Conservation (phyloP, 2,329 filamentous ascomycete species). For the Lachnellula subtilissima region DNA sequence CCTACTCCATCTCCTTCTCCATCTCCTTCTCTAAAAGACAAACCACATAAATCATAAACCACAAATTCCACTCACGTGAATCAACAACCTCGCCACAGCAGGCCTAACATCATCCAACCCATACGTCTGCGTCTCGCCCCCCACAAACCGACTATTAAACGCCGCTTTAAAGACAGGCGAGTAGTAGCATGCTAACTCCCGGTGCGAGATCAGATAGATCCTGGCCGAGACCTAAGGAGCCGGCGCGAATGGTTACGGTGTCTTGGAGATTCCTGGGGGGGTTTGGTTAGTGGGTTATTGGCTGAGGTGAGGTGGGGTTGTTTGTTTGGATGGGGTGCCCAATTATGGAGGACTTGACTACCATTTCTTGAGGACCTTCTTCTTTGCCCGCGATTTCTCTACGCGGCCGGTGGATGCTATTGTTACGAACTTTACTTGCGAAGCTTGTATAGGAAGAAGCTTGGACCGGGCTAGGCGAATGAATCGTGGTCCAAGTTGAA, state of each 20-base stretch:
- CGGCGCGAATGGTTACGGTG: neutral
- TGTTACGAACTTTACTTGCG: neutral
- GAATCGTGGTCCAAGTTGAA: too few relatives aligned
- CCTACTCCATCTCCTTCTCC: too few relatives aligned
- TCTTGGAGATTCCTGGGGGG: neutral
- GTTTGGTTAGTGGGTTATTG: too few relatives aligned
- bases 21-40: too few relatives aligned
- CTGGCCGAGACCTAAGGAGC: neutral
- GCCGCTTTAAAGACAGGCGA: constrained; percentile 1
- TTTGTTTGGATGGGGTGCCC: too few relatives aligned
- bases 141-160: constrained; percentile 4
- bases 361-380: neutral
- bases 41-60: neutral
- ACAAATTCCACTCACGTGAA: neutral
- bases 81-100: neutral
- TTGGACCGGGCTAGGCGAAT: too few relatives aligned
- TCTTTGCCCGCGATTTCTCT: neutral
- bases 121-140: constrained; percentile 4
- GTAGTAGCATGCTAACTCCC: neutral
- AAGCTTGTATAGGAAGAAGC: too few relatives aligned
- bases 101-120: neutral
- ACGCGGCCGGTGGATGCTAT: neutral
- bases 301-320: too few relatives aligned
- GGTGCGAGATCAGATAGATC: neutral
- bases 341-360: neutral